Evolutionary conservation across 805 yeast species (phyloP).

Genomic region (Kazachstania kunashirensis): DNA sequence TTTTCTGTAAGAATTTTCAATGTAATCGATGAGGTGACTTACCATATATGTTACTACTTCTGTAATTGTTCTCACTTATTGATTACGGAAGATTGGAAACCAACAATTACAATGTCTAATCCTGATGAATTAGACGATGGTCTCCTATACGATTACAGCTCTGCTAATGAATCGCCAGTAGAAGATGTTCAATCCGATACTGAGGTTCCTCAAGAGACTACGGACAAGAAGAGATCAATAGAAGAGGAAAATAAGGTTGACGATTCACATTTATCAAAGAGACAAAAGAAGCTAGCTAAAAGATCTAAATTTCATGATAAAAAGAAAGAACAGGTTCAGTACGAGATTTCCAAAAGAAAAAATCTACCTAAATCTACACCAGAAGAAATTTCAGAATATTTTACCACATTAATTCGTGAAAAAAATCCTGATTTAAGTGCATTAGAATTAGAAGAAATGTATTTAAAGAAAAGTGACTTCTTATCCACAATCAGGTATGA

Average conservation of each 20-base stretch:
- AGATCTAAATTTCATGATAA: conserved; percentile 44
- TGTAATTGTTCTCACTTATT: background rate
- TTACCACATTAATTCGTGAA: conserved; percentile 51
- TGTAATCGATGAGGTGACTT: too few relatives aligned
- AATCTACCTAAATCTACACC: conserved; percentile 45
- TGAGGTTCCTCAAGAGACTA: too few relatives aligned
- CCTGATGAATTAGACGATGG: conserved; percentile 80
- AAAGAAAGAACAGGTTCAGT: conserved; percentile 58
- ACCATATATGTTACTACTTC: too few relatives aligned
- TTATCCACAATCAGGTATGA: conserved; percentile 53
- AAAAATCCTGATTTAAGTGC: conserved; percentile 60
- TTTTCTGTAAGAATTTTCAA: too few relatives aligned
- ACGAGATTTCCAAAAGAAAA: conserved; percentile 50
- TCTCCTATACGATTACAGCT: conserved; percentile 47
- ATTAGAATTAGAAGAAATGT: conserved; percentile 61
- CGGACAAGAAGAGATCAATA: conserved; percentile 9
- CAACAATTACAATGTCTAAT: conserved; percentile 26
- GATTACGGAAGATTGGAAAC: too few relatives aligned
- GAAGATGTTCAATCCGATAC: conserved; percentile 3
- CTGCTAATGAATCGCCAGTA: conserved; percentile 30
- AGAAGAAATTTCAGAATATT: conserved; percentile 54
- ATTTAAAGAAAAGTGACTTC: conserved; percentile 47
- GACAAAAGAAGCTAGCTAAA: conserved; percentile 25
- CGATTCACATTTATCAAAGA: conserved; percentile 21
- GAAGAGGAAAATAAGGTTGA: conserved; percentile 7